A percentile compares a stretch with the other conserved stretches of the same genome.
Conservation (phyloP, 1,284 basidiomycete genomes). For the Marasmius tenuissimus region DNA sequence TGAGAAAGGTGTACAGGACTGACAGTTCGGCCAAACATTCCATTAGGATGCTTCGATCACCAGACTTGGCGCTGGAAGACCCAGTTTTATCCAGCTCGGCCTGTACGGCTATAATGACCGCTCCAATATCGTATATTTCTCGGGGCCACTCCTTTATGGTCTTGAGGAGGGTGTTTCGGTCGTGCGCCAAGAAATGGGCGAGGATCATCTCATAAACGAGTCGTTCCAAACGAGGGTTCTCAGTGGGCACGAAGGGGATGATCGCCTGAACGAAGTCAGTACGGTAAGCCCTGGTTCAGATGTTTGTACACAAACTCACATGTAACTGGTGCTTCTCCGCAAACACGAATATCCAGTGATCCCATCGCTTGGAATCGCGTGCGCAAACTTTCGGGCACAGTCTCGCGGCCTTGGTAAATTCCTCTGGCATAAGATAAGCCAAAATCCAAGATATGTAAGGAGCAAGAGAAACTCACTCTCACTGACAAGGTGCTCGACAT, state of each 20-base stretch:
- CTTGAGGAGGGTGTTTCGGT: slow-evolving; percentile 74
- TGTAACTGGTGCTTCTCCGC: slow-evolving; percentile 82
- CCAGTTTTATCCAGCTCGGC: slow-evolving; percentile 74
- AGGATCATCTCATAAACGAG: slow-evolving; percentile 96
- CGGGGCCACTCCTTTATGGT: slow-evolving; percentile 90
- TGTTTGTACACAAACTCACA: slow-evolving; percentile 38
- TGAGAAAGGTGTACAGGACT: slow-evolving; percentile 23
- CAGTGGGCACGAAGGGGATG: slow-evolving; percentile 87
- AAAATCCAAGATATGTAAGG: background rate
- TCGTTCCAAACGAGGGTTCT: slow-evolving; percentile 77
- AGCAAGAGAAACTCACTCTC: slow-evolving; percentile 53
- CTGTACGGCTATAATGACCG: slow-evolving; percentile 87
- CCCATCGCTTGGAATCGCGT: slow-evolving; percentile 83
- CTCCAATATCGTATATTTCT: slow-evolving; percentile 86
- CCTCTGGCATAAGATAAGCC: slow-evolving; percentile 43
- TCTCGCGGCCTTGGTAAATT: slow-evolving; percentile 82
- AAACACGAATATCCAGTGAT: slow-evolving; percentile 93
- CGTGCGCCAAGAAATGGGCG: slow-evolving; percentile 81
- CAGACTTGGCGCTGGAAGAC: slow-evolving; percentile 42
- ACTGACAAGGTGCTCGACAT: slow-evolving; percentile 77
- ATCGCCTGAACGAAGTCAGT: slow-evolving; percentile 56
- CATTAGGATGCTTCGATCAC: slow-evolving; percentile 67
- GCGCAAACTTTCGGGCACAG: slow-evolving; percentile 89
- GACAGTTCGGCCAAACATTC: slow-evolving; percentile 92
- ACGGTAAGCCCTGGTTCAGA: background rate